Percentiles rank a stretch among this genome's conserved stretches.
Conservation (phyloP, 441 rosid genomes). For the Populus hybrid region DNA sequence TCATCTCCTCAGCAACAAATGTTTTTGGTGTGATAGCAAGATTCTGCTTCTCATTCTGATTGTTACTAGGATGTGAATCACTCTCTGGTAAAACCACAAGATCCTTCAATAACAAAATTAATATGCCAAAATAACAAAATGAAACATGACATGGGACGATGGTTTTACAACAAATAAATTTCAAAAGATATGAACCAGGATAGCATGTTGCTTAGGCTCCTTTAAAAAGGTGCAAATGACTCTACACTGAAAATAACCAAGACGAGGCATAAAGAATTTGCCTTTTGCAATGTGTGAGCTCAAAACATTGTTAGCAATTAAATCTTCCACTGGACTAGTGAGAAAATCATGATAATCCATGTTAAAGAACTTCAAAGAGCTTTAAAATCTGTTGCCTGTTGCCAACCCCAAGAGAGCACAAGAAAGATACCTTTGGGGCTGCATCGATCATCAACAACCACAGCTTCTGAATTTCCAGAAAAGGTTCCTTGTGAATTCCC, state of each 20-base stretch:
- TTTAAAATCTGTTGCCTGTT: background rate
- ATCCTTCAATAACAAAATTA: constrained; percentile 13
- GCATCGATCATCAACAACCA: constrained; percentile 28
- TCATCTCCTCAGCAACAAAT: constrained; percentile 57
- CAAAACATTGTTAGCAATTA: background rate
- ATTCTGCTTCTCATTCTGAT: constrained; percentile 47
- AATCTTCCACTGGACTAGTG: background rate
- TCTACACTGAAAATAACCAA: background rate
- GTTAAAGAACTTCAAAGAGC: background rate
- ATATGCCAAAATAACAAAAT: background rate
- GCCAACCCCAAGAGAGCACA: background rate
- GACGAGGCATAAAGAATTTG: background rate
- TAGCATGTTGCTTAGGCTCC: background rate
- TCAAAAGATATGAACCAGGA: background rate
- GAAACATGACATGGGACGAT: background rate
- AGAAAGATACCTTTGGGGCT: constrained; percentile 41
- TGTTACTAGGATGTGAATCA: constrained; percentile 30
- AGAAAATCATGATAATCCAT: background rate
- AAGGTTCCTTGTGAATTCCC: constrained; percentile 30
- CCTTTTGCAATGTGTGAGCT: background rate
- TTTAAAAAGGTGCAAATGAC: background rate
- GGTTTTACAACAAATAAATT: background rate
- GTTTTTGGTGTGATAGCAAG: constrained; percentile 43
- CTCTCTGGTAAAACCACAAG: constrained; percentile 34
- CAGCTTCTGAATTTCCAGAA: constrained; percentile 25